phyloP scores from a whole-genome alignment of 176 grass and related monocot species.

The Triticum turgidum region DNA sequence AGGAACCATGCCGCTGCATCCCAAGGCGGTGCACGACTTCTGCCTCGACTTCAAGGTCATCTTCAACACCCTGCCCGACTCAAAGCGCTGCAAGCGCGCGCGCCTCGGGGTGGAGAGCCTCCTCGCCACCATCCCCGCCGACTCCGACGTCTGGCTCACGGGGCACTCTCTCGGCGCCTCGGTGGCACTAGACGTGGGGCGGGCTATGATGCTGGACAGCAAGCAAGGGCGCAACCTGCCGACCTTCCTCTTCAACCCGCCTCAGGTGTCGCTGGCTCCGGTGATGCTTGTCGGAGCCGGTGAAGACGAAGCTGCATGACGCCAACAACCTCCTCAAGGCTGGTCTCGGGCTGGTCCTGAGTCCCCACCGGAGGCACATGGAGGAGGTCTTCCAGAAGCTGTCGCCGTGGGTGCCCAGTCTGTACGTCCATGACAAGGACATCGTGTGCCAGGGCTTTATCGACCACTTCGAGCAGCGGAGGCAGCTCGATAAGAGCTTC shows the following conservation, averaged over 20 bases:
- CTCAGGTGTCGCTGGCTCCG: neutral
- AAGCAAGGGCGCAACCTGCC: too few relatives aligned
- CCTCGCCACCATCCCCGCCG: neutral
- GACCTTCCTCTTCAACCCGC: neutral
- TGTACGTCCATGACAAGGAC: constrained; percentile 1
- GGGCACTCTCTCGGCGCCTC: neutral
- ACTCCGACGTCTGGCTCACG: neutral
- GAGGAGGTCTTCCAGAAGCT: too few relatives aligned
- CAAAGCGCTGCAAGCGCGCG: neutral
- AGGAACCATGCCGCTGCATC: neutral
- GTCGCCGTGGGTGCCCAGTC: neutral
- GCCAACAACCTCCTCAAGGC: neutral
- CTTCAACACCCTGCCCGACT: neutral
- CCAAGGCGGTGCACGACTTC: too few relatives aligned
- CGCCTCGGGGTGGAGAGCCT: neutral
- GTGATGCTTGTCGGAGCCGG: neutral
- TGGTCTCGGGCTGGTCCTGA: neutral
- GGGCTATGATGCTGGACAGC: neutral
- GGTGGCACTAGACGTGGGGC: neutral
- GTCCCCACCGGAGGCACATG: neutral
- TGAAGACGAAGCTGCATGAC: neutral
- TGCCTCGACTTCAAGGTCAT: neutral
- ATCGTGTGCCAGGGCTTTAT: neutral
- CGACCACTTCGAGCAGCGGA: constrained; percentile 23
- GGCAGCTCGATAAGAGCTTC: neutral